Evolutionary conservation across 306 rosid genomes (phyloP), one percentile per base, ranked within the genome.

Genomic region (Citrullus mucosospermus): DNA sequence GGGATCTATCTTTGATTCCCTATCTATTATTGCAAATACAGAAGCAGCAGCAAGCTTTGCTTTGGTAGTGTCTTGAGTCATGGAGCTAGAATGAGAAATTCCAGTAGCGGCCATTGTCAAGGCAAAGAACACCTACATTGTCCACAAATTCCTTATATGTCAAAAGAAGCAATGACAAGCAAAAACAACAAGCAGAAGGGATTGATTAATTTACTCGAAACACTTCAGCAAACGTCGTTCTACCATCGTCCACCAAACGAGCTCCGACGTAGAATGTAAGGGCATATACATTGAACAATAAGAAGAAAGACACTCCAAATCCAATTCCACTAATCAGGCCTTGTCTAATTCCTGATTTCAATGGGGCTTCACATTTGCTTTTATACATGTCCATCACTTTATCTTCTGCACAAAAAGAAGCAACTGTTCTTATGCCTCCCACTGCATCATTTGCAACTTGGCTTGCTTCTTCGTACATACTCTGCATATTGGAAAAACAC

Each of bases 361-460:
- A 4, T 9, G 80, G 80, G 5, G 34, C 80, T 60, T 77, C 72
- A 30, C 71, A 58, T 77, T 44, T 77, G 28, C 12, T 9, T 44
- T 61, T 59, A 5, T 77, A 77, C 54, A 43, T 36, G 20, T 60
- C 20, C 70, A 77, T 77, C 57, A 77, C 80, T 50, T 77, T 77
- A 11, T 77, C 72, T 77, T 77, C 80, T 1, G 80, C 63, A 44
- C 79, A 57, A 53, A 76, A 76, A n/a, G 79, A 76, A 57, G 79
- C 79, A 56, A 76, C 53, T 15, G 79, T 76, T 76, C 79, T 57
- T 38, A 76, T 76, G 30, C 79, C 53, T 4, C 79, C 79, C 2
- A 76, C 79, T 20, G 79, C 79, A n/a, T 76, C 79, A 9, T 56
- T 76, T 5, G 67, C 79, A 4, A 76, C 67, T 76, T 76, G 79